Base-by-base conservation (phyloP, 352 stramenopile species). In the Aphanomyces astaci region DNA sequence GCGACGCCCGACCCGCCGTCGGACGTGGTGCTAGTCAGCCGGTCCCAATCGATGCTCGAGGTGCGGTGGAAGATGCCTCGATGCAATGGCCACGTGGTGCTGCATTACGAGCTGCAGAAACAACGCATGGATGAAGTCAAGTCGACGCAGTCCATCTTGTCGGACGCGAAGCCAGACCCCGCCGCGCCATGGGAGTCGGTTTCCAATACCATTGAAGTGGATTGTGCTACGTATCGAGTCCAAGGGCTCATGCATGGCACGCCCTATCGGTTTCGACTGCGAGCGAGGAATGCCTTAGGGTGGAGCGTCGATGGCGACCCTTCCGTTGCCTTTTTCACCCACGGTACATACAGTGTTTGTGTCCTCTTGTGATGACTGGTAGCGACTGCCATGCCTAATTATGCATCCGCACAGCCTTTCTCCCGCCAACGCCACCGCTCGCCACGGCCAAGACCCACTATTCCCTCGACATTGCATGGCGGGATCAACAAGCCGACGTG, bases 71-170 rank as follows among this genome's bases (percentile, higher is more conserved):
- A 72, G 22, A 76, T 76, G 17, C 80, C 80, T 0, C 76, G 77
- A 3, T 88, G 78, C 53, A 88, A 86, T 65, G 80, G 80, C 1
- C 73, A 80, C 46, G 76, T 74, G 1, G 32, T 77, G 13, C 62
- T 73, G 9, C 28, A 13, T 25, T 79, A 77, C 28, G 43, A 68
- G 4, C 51, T 77, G 4, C 63, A 77, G 22, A 62, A 67, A 15
- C 68, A 68, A 59, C 13, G 3, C 10, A 68, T 68, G 62, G 7
- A 5, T n/a, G 62, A 60, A 22, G 15, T 22, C 25, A 25, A 28
- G n/a, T 30, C 30, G 19, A 24, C 31, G 55, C 51, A 31, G 49
- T 33, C 15, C 10, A 11, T 5, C 5, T 48, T 22, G 2, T 32
- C 15, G 60, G 46, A 19, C 30, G 63, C 53, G 33, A 24, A 27